phyloP scores from a whole-genome alignment of 495 filamentous ascomycete species.

The Penicillium chermesinum region DNA sequence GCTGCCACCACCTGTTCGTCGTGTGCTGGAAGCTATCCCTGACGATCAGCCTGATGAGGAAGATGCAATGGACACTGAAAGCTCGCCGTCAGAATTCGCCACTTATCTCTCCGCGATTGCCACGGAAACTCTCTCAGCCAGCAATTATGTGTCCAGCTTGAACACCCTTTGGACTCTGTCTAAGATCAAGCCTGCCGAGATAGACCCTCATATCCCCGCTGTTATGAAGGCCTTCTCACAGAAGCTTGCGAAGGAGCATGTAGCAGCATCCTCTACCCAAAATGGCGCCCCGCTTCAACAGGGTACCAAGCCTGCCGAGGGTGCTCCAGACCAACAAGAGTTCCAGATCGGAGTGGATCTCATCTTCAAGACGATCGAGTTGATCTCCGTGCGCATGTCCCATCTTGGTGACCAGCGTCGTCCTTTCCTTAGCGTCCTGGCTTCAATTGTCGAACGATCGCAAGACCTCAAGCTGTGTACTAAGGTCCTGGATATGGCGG shows the following conservation, averaged over 20 bases:
- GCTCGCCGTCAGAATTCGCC: slow-evolving; percentile 69
- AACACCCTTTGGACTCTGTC: slow-evolving; percentile 89
- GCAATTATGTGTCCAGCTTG: slow-evolving; percentile 77
- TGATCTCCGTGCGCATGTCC: slow-evolving; percentile 87
- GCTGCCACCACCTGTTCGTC: slow-evolving; percentile 61
- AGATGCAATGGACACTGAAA: slow-evolving; percentile 78
- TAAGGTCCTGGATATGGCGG: slow-evolving; percentile 92
- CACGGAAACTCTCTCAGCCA: slow-evolving; percentile 70
- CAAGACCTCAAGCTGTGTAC: slow-evolving; percentile 75
- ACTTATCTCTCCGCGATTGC: slow-evolving; percentile 75
- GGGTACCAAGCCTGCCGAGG: slow-evolving; percentile 44
- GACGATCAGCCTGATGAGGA: slow-evolving; percentile 84
- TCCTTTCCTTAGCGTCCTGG: slow-evolving; percentile 90
- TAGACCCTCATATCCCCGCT: slow-evolving; percentile 80
- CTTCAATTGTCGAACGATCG: slow-evolving; percentile 91
- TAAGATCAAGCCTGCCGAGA: slow-evolving; percentile 72
- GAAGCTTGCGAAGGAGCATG: slow-evolving; percentile 92
- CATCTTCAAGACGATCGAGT: slow-evolving; percentile 90
- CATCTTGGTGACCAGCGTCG: slow-evolving; percentile 85
- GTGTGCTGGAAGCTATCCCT: slow-evolving; percentile 85
- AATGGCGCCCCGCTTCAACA: slow-evolving; percentile 30
- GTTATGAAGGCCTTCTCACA: slow-evolving; percentile 90
- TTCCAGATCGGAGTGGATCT: slow-evolving; percentile 78
- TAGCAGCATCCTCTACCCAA: slow-evolving; percentile 62
- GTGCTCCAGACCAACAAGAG: slow-evolving; percentile 66